Base-by-base conservation (phyloP, 371 early-diverging fungal species). In the Apophysomyces elegans region DNA sequence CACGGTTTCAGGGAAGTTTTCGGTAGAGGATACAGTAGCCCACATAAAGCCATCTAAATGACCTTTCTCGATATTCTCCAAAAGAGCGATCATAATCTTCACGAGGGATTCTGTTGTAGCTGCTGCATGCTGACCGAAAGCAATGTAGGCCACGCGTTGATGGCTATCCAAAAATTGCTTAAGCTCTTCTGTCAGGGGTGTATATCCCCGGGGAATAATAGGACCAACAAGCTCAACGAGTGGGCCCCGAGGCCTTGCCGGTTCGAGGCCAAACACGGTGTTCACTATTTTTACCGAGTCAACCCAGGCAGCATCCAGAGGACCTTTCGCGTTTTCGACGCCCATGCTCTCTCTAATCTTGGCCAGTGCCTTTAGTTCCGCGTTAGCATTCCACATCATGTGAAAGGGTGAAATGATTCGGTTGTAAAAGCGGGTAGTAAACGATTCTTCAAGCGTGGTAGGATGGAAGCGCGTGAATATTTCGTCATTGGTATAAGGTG, bases 181-280 rank as follows among this genome's bases (percentile, higher is more conserved):
- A 5, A 64, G 39, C 11, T 43, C 18, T 1, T 12, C 35, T 3
- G 68, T 58, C 21, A 78, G n/a, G 12, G 62, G 21, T 8, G 50
- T 46, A 21, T 70, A 64, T 14, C 26, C 38, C 38, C 68, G 60
- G 5, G 71, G 66, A 9, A 78, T 54, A 35, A 78, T 73, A 2
- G 81, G 81, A 7, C 81, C 79, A n/a, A 78, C 61, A 36, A 71
- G 50, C 38, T 75, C 73, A 0, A 78, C 72, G n/a, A 78, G 56
- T 3, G 81, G 75, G 13, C 74, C 70, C 12, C 70, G 6, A 0
- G 79, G 79, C 1, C 78, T 64, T 32, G 81, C 62, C 4, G 69
- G 44, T 59, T 76, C 72, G 4, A 76, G 44, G 5, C 73, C 73
- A 37, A 59, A 75, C 1, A 67, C 21, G 12, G 45, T 73, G 39